phyloP scores from a whole-genome alignment of 768 basidiomycete species.

The Xanthoconium purpureum region DNA sequence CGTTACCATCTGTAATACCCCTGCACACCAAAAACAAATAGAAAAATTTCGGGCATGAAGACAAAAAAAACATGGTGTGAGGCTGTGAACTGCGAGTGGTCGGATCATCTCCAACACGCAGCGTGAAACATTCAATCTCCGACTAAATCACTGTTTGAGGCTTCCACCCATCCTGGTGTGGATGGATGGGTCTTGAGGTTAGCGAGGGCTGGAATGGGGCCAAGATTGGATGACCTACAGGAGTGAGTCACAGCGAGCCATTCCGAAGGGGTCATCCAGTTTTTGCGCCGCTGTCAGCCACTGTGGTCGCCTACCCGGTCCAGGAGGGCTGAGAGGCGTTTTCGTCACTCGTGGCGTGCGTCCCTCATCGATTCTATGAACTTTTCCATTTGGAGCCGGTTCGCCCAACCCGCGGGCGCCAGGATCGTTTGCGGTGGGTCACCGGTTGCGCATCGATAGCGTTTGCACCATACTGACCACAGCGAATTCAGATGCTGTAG shows the following conservation, averaged over 20 bases:
- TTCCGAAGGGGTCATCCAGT: neutral
- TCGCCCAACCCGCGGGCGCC: neutral
- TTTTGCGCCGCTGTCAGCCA: neutral
- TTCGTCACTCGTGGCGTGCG: no score
- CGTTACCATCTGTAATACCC: conserved; percentile 11
- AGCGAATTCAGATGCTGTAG: neutral
- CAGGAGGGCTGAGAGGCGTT: no score
- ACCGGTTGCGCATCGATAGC: no score
- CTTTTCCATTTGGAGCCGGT: neutral
- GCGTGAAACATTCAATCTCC: neutral
- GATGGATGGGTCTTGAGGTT: no score
- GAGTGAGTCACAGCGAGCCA: neutral
- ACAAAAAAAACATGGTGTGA: neutral
- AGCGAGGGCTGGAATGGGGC: no score
- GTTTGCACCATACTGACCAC: no score
- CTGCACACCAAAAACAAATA: conserved; percentile 10
- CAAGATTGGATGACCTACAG: neutral
- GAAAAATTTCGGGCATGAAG: neutral
- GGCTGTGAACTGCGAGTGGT: neutral
- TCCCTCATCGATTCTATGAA: no score
- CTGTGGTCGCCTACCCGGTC: neutral
- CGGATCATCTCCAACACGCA: neutral
- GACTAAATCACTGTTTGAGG: neutral
- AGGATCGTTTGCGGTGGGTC: no score
- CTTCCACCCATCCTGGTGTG: neutral